Conservation (phyloP, 768 basidiomycete species). For the Phylloporus arenicola region DNA sequence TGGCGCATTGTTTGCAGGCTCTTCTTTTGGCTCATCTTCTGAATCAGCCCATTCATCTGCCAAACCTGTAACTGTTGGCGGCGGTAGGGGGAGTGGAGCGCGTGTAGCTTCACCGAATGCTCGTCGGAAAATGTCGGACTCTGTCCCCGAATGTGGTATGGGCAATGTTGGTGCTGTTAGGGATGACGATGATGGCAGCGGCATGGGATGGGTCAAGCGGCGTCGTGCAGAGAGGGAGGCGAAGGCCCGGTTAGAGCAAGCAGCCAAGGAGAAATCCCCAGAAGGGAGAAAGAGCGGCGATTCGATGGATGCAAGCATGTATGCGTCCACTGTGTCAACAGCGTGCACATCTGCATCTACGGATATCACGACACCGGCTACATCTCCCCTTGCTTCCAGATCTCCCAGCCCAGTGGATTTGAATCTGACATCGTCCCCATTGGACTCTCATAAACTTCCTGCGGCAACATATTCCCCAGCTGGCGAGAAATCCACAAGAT, state of each 20-base stretch:
- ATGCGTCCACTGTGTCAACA: conserved; percentile 18
- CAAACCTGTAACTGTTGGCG: conserved; percentile 25
- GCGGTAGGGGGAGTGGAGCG: conserved; percentile 9
- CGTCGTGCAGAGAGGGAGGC: conserved; percentile 57
- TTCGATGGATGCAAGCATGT: conserved; percentile 20
- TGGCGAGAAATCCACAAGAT: not conserved
- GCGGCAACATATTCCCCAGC: not conserved
- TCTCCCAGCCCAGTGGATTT: conserved; percentile 17
- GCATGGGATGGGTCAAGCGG: conserved; percentile 76
- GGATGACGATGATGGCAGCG: conserved; percentile 78
- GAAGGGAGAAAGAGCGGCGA: conserved; percentile 23
- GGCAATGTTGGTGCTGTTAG: conserved; percentile 17
- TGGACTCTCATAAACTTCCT: not conserved
- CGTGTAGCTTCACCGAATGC: conserved; percentile 6
- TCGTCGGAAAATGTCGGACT: conserved; percentile 16
- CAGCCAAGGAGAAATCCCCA: conserved; percentile 10
- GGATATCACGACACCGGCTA: conserved; percentile 13
- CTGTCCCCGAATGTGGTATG: conserved; percentile 26
- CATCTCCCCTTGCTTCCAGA: conserved; percentile 19
- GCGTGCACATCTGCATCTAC: conserved; percentile 21
- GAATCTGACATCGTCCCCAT: conserved; percentile 6
- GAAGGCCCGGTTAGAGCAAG: conserved; percentile 22
- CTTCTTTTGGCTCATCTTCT: conserved; percentile 3
- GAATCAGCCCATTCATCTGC: conserved; percentile 15
- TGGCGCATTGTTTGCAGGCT: conserved; percentile 18